Percentiles rank a stretch among this genome's conserved stretches.
Evolutionary conservation across 257 asterid species (phyloP).

Genomic region (Verbena officinalis): DNA sequence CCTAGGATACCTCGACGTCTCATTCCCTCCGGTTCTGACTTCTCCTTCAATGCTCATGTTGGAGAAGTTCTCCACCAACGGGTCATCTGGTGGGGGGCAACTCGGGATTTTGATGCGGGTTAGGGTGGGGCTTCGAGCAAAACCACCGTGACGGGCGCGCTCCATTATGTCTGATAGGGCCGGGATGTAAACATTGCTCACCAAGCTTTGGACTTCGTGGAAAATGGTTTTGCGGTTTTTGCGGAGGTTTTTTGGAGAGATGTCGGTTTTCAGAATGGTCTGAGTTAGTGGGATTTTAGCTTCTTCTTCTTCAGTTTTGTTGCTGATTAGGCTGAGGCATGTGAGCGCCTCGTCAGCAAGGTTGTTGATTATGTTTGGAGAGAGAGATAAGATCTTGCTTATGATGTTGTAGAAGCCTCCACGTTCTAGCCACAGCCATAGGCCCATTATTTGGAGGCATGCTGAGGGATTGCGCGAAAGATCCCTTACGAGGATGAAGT

Average conservation of each 20-base stretch:
- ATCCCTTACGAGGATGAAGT: slow-evolving; percentile 44
- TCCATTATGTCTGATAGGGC: slow-evolving; percentile 50
- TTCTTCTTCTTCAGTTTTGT: neutral
- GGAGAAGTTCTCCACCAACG: slow-evolving; percentile 27
- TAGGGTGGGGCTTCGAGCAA: slow-evolving; percentile 2
- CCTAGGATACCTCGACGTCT: slow-evolving; percentile 32
- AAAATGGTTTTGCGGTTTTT: slow-evolving; percentile 25
- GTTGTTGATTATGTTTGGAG: slow-evolving; percentile 34
- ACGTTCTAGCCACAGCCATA: slow-evolving; percentile 68
- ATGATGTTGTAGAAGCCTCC: slow-evolving; percentile 33
- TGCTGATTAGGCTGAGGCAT: slow-evolving; percentile 45
- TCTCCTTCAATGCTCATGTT: slow-evolving; percentile 18
- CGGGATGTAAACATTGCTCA: slow-evolving; percentile 36
- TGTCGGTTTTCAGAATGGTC: slow-evolving; percentile 27
- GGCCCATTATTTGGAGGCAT: slow-evolving; percentile 49
- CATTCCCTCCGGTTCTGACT: neutral
- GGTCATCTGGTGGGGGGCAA: slow-evolving; percentile 1
- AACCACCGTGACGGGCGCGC: slow-evolving; percentile 33
- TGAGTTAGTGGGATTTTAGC: slow-evolving; percentile 49
- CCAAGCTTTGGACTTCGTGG: slow-evolving; percentile 29
- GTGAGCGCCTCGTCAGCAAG: slow-evolving; percentile 60
- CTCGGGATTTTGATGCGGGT: neutral
- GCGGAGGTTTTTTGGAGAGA: slow-evolving; percentile 40
- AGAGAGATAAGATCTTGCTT: slow-evolving; percentile 36
- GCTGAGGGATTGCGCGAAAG: slow-evolving; percentile 57